Base-by-base conservation (phyloP, 2,329 filamentous ascomycete species). In the Pseudodiploospora longispora region DNA sequence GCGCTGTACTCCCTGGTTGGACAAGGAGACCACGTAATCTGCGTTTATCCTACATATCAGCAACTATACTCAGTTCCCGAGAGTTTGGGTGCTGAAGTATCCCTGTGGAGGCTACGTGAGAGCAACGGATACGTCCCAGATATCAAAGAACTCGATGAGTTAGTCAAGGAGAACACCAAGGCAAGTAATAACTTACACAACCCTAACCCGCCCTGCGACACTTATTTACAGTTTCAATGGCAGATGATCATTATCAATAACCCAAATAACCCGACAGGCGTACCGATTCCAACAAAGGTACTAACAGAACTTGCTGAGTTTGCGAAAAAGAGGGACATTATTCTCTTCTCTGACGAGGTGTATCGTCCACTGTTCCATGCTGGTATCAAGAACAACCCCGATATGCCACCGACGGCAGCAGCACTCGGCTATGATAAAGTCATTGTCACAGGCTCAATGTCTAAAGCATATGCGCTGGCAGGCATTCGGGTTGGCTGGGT, bases 401-500 rank as follows among this genome's bases (percentile, higher is more conserved):
- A 46, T 75, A 76, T 77, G 3, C 82, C 85, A 0, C 88, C 86
- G 0, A 53, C 59, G 9, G 72, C 82, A 8, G 70, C 89, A 1
- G 79, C 84, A 0, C 68, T 93, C 36, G 82, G 80, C 36, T 93
- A 94, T 62, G 66, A 75, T 3, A 83, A 81, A 44, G 75, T 78
- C 27, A 71, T 95, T 30, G 78, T 80, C 9, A 93, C 86, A 0
- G 83, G 88, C 10, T 90, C 85, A 12, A 79, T 94, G 70, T 91
- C 85, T 28, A 95, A 95, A 65, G 85, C 87, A 1, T 95, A 88
- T 64, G 80, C 85, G 3, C 68, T 95, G 4, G 87, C 88, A 1
- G 88, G 89, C 2, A 82, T 94, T 49, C 80, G 88, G 1, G 65
- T 90, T 1, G 89, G 89, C 30, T 96, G 89, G 89, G 73, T 91